phyloP scores from a whole-genome alignment of 2,329 filamentous ascomycete species.

The Clonostachys byssicola region DNA sequence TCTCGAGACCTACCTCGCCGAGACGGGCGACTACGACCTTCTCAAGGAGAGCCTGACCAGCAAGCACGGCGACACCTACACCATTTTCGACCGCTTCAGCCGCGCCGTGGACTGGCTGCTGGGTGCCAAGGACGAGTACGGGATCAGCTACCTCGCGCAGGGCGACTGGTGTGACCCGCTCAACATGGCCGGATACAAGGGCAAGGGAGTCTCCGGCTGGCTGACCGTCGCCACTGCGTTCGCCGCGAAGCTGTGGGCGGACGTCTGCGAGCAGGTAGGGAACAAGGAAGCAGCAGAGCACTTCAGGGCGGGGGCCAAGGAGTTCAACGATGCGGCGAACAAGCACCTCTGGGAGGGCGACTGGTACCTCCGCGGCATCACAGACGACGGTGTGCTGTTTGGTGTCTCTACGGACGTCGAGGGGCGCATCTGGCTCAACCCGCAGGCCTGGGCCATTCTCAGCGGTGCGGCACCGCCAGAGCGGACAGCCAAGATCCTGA shows the following conservation, averaged over 20 bases:
- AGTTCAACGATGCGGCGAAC: conserved; percentile 46
- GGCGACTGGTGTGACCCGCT: conserved; percentile 59
- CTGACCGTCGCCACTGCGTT: conserved; percentile 51
- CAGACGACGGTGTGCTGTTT: conserved; percentile 47
- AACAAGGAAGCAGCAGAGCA: conserved; percentile 30
- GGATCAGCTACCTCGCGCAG: conserved; percentile 53
- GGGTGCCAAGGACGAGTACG: conserved; percentile 42
- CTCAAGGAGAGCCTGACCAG: conserved; percentile 37
- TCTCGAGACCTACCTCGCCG: conserved; percentile 48
- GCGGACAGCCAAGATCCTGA: conserved; percentile 38
- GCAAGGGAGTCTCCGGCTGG: conserved; percentile 54
- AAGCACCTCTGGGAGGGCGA: conserved; percentile 49
- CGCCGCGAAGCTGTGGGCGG: conserved; percentile 47
- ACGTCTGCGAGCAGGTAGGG: conserved; percentile 40
- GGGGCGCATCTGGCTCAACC: conserved; percentile 55
- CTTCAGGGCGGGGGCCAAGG: conserved; percentile 37
- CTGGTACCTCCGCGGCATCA: conserved; percentile 55
- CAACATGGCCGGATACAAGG: conserved; percentile 60
- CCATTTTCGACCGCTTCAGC: conserved; percentile 49
- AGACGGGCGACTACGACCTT: conserved; percentile 48
- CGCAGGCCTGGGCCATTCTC: conserved; percentile 51
- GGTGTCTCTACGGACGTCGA: conserved; percentile 45
- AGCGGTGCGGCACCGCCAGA: conserved; percentile 40
- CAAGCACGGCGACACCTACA: conserved; percentile 36
- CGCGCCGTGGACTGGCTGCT: conserved; percentile 56